Evolutionary conservation across 768 basidiomycete genomes (phyloP).

Genomic region (Leucosporidium creatinivorum): DNA sequence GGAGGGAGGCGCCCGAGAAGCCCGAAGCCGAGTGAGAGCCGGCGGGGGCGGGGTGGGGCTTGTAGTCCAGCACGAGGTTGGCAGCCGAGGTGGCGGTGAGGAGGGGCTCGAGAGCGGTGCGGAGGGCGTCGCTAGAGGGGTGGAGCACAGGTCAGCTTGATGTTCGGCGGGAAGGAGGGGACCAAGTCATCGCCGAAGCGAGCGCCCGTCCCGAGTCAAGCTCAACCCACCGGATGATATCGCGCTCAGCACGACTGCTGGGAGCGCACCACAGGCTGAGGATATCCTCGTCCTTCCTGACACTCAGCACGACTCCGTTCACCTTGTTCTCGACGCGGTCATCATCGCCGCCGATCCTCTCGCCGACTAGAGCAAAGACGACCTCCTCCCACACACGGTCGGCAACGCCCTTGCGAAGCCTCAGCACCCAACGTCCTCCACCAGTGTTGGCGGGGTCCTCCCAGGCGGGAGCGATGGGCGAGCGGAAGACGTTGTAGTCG

Average conservation of each 20-base stretch:
- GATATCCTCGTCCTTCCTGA: conserved; percentile 88
- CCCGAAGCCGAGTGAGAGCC: background rate
- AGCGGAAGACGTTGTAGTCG: conserved; percentile 87
- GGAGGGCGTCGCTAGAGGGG: conserved; percentile 20
- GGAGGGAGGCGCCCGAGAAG: background rate
- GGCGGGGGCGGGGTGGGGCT: conserved; percentile 25
- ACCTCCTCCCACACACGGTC: conserved; percentile 89
- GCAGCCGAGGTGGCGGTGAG: conserved; percentile 13
- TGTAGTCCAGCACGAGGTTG: conserved; percentile 32
- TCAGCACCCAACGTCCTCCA: conserved; percentile 93
- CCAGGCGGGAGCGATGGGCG: conserved; percentile 84
- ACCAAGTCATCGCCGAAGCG: background rate
- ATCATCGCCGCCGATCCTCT: conserved; percentile 22
- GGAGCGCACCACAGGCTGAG: conserved; percentile 84
- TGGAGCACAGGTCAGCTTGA: background rate
- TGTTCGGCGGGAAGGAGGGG: background rate
- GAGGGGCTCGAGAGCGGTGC: conserved; percentile 19
- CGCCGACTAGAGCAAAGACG: conserved; percentile 28
- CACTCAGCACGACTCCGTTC: conserved; percentile 90
- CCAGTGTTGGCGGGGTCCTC: conserved; percentile 81
- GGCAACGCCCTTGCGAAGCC: conserved; percentile 79
- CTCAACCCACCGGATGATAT: conserved; percentile 68
- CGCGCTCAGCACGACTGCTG: conserved; percentile 65
- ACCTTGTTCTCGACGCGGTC: conserved; percentile 51
- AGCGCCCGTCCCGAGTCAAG: background rate